Evolutionary conservation across 2,329 filamentous ascomycete genomes (phyloP).

Genomic region (Lachnellula subtilissima): DNA sequence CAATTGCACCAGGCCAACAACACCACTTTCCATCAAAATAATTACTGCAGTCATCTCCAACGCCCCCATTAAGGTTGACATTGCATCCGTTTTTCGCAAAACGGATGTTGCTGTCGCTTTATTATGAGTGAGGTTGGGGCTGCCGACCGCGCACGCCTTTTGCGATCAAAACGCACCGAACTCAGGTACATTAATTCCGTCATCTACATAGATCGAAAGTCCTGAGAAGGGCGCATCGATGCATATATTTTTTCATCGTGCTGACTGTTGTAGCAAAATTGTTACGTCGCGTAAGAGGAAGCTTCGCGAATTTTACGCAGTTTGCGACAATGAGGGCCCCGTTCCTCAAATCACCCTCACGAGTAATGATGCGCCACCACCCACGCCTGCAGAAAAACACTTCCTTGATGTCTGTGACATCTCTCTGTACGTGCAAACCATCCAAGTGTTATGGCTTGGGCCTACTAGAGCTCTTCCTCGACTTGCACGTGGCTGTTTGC

Average conservation of each 20-base stretch:
- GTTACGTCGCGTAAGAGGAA: conserved; percentile 85
- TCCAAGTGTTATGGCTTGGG: conserved; percentile 16
- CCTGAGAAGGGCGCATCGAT: conserved; percentile 22
- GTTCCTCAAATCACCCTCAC: conserved; percentile 54
- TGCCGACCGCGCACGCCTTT: conserved; percentile 61
- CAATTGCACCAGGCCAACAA: conserved; percentile 23
- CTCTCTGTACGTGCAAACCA: conserved; percentile 48
- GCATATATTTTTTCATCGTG: conserved; percentile 19
- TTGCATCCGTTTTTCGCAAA: conserved; percentile 56
- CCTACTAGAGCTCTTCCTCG: conserved; percentile 13
- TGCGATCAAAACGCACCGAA: conserved; percentile 60
- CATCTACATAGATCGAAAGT: conserved; percentile 14
- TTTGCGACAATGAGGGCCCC: conserved; percentile 60
- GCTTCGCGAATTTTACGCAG: conserved; percentile 81
- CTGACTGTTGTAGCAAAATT: conserved; percentile 54
- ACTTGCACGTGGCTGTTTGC: conserved; percentile 16
- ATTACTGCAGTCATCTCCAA: conserved; percentile 28
- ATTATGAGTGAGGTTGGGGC: conserved; percentile 68
- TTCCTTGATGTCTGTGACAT: conserved; percentile 56
- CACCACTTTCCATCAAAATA: conserved; percentile 26
- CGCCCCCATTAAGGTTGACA: conserved; percentile 33
- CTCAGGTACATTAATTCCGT: conserved; percentile 47
- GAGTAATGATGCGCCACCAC: conserved; percentile 51
- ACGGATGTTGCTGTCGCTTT: conserved; percentile 65
- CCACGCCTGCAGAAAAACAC: conserved; percentile 47